Base-by-base conservation (phyloP, 1,139 yeast species). In the Ogataea hybrid region DNA sequence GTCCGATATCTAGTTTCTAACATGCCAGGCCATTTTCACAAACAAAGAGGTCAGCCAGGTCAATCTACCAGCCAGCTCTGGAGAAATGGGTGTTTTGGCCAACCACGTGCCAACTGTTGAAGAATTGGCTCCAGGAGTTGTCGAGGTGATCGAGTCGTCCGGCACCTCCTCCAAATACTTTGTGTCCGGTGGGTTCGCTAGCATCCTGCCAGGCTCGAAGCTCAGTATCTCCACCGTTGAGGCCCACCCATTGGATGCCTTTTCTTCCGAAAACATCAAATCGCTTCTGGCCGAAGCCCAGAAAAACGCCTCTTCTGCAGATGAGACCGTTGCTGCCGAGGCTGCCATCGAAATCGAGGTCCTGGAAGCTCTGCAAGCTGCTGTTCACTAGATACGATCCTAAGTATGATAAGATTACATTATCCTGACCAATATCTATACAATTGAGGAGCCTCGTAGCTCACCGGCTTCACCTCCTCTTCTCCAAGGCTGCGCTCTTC, bases 31-130 rank as follows among this genome's bases (percentile, higher is more conserved):
- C 12, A 15, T 44, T 32, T 67, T 67, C 62, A 55, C 64, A 51
- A 62, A 68, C 63, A 54, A 67, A 52, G 75, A 69, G 52, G 77
- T 72, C 69, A 70, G 85, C 57, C 99, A 92, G 75, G 98, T 94
- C 57, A 92, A 92, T 74, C 77, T 92, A 59, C 98, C 99, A 62
- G 92, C 96, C 51, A 78, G 86, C 62, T 84, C 95, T 56, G 99
- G 99, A 67, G 95, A 87, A 65, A 81, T 92, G 70, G 99, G 99
- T 86, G 81, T 92, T 56, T 76, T 92, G 65, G 97, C 98, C 61
- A 84, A 88, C 75, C 99, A 92, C 79, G 96, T 92, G 64, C 98
- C 99, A 62, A 83, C 87, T 63, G 90, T 92, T 54, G 97, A 94
- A 73, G 96, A 94, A 77, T 81, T 92, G 67, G 81, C 84, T 65